A percentile compares a stretch with the other conserved stretches of the same genome.
phyloP scores from a whole-genome alignment of 345 rosid species.

The Citrus hindsii region DNA sequence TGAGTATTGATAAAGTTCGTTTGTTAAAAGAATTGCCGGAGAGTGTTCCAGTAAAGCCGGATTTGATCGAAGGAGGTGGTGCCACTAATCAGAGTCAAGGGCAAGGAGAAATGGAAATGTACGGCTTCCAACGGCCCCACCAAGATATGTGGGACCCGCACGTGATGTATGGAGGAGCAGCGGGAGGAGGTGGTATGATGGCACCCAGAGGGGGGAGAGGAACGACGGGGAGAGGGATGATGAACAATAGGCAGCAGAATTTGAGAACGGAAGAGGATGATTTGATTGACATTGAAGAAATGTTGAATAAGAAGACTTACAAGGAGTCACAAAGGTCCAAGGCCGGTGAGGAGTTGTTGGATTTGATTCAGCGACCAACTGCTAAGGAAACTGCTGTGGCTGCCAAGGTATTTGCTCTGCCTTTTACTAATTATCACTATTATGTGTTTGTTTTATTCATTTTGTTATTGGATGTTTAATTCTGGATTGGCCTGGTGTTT shows the following conservation, averaged over 20 bases:
- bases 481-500: neutral
- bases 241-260: constrained; percentile 35
- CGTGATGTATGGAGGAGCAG: constrained; percentile 27
- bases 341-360: constrained; percentile 90
- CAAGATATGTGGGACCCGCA: constrained; percentile 17
- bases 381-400: constrained; percentile 95
- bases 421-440: too few relatives aligned
- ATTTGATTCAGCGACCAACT: constrained; percentile 88
- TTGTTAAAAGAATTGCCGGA: constrained; percentile 79
- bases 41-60: constrained; percentile 35
- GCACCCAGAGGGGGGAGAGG: constrained; percentile 12
- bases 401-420: constrained; percentile 53
- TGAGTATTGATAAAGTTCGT: constrained; percentile 68
- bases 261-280: constrained; percentile 81
- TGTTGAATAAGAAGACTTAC: constrained; percentile 82
- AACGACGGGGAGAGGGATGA: constrained; percentile 40
- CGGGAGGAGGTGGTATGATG: constrained; percentile 42
- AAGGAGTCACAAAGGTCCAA: constrained; percentile 85
- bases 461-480: neutral
- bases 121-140: neutral
- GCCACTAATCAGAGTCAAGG: neutral
- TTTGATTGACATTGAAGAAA: constrained; percentile 79
- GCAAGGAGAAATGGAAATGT: constrained; percentile 13
- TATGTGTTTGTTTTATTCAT: neutral
- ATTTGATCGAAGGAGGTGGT: constrained; percentile 12